These are phyloP conservation scores for Dioscorea dumetorum DNA, from an alignment of 106 monocot genomes.

Conservation along the genomic window DNA sequence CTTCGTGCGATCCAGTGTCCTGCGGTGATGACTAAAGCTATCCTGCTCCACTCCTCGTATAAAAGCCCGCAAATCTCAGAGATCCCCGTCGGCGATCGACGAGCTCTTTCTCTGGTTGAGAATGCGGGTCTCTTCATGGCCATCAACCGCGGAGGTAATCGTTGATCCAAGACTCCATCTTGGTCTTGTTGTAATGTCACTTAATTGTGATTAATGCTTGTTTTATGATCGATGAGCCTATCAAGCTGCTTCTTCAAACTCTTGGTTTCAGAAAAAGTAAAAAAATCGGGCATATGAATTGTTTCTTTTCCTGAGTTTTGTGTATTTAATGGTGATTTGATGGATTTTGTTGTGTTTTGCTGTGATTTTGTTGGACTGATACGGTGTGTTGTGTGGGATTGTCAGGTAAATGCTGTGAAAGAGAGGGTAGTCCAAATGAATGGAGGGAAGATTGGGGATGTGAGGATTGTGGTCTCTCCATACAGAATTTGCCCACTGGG, in stretches of 20 bases:
- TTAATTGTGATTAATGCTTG: neutral
- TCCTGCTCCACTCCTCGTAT: too few relatives aligned
- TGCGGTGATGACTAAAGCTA: too few relatives aligned
- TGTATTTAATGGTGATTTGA: neutral
- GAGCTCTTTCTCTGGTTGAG: neutral
- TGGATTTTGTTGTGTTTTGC: neutral
- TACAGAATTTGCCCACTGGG: conserved; percentile 95
- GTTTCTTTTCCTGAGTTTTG: neutral
- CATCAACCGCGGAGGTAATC: conserved; percentile 30
- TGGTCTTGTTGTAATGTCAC: neutral
- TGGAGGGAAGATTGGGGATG: conserved; percentile 29
- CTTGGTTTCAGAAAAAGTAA: too few relatives aligned
- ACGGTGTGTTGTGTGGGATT: too few relatives aligned
- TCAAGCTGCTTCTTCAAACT: too few relatives aligned
- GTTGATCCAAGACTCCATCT: neutral
- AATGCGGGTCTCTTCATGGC: conserved; percentile 25
- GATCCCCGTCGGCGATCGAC: too few relatives aligned
- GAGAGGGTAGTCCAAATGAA: conserved; percentile 54
- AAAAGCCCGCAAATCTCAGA: too few relatives aligned
- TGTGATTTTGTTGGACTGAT: too few relatives aligned
- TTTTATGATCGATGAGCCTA: too few relatives aligned
- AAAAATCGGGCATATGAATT: neutral
- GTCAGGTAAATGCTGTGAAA: conserved; percentile 50
- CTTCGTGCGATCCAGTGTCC: too few relatives aligned
- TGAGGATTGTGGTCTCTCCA: conserved; percentile 78